Evolutionary conservation across 257 asterid genomes (phyloP), one percentile per base, ranked within the genome.

Genomic region (Solanum piurae): DNA sequence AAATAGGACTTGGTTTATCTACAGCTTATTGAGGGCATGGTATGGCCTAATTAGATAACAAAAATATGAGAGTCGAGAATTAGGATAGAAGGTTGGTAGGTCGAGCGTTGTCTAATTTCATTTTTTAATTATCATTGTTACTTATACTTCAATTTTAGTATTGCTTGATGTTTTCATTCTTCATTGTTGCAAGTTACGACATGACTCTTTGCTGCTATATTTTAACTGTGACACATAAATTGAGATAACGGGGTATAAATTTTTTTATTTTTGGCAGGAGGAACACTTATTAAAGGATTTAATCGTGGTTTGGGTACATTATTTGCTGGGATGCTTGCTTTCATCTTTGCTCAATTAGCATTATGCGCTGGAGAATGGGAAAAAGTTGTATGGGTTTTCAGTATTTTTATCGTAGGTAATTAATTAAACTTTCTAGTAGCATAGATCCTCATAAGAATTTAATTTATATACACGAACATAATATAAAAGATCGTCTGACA

Each of bases 291-390:
- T 72, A 94, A 94, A 87, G 97, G 97, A 82, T 93, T 94, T 90
- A 93, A 94, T 83, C 93, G 97, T n/a, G 95, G 94, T 33, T 68
- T 94, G 20, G 97, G 95, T 84, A 94, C 95, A 18, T 86, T 94
- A 14, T 88, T 88, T 33, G 95, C 97, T 21, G 97, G 95, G 60
- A 86, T 93, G 86, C 93, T 94, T 40, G 95, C 95, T 21, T 90
- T 92, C 62, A 55, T 90, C 84, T 92, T 91, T 88, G 92, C 94
- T 9, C 88, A 87, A 85, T 75, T 94, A 44, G 86, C 94, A 4
- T 58, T 91, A 36, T 76, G 88, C 64, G 90, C 92, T 9, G 95
- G 95, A 36, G 82, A 88, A 0, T 44, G 87, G 87, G 94, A 89
- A 25, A 91, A 89, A 89, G 88, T 89, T 55, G 90, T 91, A 9